A percentile compares a stretch with the other conserved stretches of the same genome.
Conservation (phyloP, 345 rosid species). For the Nephelium lappaceum region DNA sequence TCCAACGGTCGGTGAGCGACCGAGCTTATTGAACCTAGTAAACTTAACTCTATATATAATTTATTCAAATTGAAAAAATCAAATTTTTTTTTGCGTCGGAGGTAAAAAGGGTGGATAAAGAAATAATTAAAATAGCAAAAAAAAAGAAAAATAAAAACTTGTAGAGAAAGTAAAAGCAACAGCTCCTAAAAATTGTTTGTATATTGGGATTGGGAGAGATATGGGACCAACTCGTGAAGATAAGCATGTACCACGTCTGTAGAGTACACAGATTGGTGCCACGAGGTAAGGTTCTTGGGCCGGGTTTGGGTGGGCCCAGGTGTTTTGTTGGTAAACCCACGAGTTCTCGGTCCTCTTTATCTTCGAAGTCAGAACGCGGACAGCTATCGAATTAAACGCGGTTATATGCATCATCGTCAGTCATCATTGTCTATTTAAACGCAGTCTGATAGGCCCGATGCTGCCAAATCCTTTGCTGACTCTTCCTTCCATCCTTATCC, state of each 20-base stretch:
- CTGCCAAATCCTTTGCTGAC: conserved; percentile 5
- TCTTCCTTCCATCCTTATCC: conserved; percentile 8
- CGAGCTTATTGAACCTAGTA: conserved; percentile 10
- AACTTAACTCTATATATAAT: neutral
- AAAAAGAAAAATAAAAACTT: neutral
- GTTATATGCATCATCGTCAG: conserved; percentile 19
- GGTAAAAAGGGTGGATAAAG: conserved; percentile 8
- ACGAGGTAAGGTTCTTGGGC: neutral
- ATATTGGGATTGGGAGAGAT: neutral
- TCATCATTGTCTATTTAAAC: neutral
- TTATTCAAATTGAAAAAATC: neutral
- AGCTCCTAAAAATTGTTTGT: neutral
- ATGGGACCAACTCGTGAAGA: neutral
- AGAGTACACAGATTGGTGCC: neutral
- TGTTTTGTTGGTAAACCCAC: neutral
- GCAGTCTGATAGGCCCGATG: conserved; percentile 15
- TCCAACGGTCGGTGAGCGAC: conserved; percentile 39
- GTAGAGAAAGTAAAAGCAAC: neutral
- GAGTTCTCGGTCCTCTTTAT: neutral
- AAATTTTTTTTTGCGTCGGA: neutral
- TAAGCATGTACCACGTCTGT: conserved; percentile 4
- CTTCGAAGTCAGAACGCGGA: conserved; percentile 20
- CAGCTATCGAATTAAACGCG: conserved; percentile 37
- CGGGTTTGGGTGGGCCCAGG: conserved; percentile 2
- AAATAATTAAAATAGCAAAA: neutral